phyloP scores from a whole-genome alignment of 306 rosid genomes.

The Corylus americana region DNA sequence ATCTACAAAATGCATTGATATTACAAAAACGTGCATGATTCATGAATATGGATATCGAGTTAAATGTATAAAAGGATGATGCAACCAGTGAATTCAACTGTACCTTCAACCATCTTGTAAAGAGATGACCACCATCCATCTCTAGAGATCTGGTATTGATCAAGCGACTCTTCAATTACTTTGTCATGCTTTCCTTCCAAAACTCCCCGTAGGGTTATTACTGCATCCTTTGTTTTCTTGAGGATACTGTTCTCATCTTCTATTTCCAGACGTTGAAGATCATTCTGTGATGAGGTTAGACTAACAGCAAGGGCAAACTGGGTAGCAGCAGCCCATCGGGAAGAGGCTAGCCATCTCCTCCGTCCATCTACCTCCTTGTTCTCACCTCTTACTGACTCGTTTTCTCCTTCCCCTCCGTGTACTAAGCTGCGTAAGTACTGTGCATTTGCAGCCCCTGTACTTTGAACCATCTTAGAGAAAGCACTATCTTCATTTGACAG shows the following conservation, averaged over 20 bases:
- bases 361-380: constrained; percentile 26
- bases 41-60: background rate
- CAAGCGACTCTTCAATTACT: constrained; percentile 53
- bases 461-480: constrained; percentile 76
- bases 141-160: constrained; percentile 48
- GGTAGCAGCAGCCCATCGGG: constrained; percentile 65
- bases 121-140: constrained; percentile 82
- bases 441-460: constrained; percentile 90
- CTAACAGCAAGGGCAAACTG: constrained; percentile 68
- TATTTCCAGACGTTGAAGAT: constrained; percentile 49
- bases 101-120: constrained; percentile 92
- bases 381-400: constrained; percentile 20
- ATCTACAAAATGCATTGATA: background rate
- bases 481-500: constrained; percentile 58
- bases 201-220: constrained; percentile 63
- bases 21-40: constrained; percentile 1
- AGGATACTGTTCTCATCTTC: constrained; percentile 42
- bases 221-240: constrained; percentile 62
- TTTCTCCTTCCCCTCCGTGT: constrained; percentile 33
- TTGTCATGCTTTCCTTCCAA: constrained; percentile 78
- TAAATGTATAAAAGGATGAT: constrained; percentile 1
- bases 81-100: constrained; percentile 12
- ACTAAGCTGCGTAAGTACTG: constrained; percentile 61
- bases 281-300: constrained; percentile 64
- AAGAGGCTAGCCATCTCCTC: constrained; percentile 41